Evolutionary conservation across 345 rosid genomes (phyloP).

Genomic region (Eucalyptus tenuipes): DNA sequence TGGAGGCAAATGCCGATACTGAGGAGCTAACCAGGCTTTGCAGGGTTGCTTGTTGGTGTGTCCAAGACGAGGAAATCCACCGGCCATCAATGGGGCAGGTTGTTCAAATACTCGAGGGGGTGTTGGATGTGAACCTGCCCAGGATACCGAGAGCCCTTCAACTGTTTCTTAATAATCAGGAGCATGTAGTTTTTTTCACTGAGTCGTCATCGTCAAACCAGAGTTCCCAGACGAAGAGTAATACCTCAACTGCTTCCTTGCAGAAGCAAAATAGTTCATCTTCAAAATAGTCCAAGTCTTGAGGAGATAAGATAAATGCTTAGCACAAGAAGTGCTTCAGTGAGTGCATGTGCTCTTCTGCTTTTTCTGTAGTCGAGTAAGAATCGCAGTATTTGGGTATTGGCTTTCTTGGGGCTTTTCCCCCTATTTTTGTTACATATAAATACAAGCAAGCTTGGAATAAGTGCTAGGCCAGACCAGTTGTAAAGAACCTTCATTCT

Average conservation of each 20-base stretch:
- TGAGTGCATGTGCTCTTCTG: neutral
- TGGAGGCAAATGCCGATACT: conserved; percentile 26
- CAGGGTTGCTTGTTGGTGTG: conserved; percentile 77
- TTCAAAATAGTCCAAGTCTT: neutral
- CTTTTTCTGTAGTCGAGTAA: neutral
- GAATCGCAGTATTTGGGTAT: neutral
- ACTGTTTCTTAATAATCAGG: conserved; percentile 18
- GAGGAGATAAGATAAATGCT: neutral
- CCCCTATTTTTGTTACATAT: neutral
- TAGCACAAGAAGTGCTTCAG: neutral
- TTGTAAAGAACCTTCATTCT: neutral
- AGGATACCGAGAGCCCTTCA: conserved; percentile 53
- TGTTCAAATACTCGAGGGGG: conserved; percentile 78
- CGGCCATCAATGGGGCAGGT: conserved; percentile 79
- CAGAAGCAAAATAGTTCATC: conserved; percentile 7
- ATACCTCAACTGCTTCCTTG: conserved; percentile 7
- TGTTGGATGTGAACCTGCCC: conserved; percentile 43
- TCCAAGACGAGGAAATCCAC: conserved; percentile 68
- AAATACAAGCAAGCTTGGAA: neutral
- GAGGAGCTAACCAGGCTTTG: conserved; percentile 54
- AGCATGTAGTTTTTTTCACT: conserved; percentile 27
- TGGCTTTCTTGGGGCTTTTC: neutral
- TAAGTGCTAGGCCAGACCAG: neutral
- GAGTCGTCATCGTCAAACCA: conserved; percentile 31
- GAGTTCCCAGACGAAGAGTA: conserved; percentile 14